Evolutionary conservation across 2,329 filamentous ascomycete species (phyloP).

Genomic region (Pseudogymnoascus sp.): DNA sequence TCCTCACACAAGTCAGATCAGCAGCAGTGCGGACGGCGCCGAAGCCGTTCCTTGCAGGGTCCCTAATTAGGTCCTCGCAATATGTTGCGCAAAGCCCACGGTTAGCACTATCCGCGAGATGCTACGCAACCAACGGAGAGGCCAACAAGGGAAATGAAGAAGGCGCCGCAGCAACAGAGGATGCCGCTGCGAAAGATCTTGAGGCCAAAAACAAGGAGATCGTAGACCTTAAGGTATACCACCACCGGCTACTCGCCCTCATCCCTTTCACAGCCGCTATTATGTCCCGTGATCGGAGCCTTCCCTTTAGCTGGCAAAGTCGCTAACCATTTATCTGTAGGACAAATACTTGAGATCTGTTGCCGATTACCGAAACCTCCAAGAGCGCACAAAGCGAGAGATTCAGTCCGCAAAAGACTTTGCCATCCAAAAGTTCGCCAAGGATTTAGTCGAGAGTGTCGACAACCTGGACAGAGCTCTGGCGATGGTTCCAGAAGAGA

Average conservation of each 20-base stretch:
- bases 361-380: constrained; percentile 95
- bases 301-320: background rate
- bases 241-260: background rate
- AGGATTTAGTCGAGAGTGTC: constrained; percentile 87
- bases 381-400: constrained; percentile 87
- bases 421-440: constrained; percentile 87
- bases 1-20: constrained; percentile 40
- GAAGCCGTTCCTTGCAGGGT: constrained; percentile 22
- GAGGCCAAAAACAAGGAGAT: constrained; percentile 65
- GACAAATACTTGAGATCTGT: constrained; percentile 91
- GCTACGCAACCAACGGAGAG: constrained; percentile 35
- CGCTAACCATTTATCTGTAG: constrained; percentile 37
- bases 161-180: constrained; percentile 34
- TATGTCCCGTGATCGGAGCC: background rate
- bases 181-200: constrained; percentile 53
- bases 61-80: constrained; percentile 34
- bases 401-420: constrained; percentile 82
- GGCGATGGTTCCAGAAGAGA: constrained; percentile 64
- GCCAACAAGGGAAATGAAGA: constrained; percentile 35
- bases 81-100: constrained; percentile 21
- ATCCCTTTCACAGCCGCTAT: background rate
- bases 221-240: constrained; percentile 73
- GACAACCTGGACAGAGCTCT: constrained; percentile 97
- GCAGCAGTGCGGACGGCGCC: constrained; percentile 26
- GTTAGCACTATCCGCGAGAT: constrained; percentile 22